Conservation (phyloP, 2,329 filamentous ascomycete genomes). For the Penicillium sp. region DNA sequence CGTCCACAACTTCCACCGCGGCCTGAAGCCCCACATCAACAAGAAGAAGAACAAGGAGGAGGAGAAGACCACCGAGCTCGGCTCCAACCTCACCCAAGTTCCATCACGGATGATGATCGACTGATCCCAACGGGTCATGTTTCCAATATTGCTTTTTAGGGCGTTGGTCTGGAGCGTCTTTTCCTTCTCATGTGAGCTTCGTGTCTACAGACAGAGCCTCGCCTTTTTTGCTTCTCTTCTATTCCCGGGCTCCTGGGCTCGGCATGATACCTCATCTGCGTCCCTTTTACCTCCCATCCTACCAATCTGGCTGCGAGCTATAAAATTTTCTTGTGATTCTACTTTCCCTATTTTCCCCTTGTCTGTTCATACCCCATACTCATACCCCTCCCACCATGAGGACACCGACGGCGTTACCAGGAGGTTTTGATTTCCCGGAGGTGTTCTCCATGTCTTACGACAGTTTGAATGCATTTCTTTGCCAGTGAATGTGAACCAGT, state of each 20-base stretch:
- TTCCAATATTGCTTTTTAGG: constrained; percentile 13
- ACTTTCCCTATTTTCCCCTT: constrained; percentile 16
- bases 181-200: constrained; percentile 32
- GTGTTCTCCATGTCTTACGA: constrained; percentile 24
- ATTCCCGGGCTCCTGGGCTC: constrained; percentile 19
- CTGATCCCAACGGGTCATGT: constrained; percentile 21
- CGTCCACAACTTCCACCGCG: constrained; percentile 86
- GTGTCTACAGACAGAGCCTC: constrained; percentile 37
- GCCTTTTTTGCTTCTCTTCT: constrained; percentile 19
- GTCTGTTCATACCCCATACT: constrained; percentile 14
- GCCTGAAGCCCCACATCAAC: constrained; percentile 82
- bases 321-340: constrained; percentile 25
- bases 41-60: constrained; percentile 56
- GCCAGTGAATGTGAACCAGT: constrained; percentile 14
- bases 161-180: constrained; percentile 19
- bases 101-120: constrained; percentile 51
- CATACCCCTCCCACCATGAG: constrained; percentile 17
- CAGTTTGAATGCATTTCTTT: constrained; percentile 18
- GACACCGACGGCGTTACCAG: constrained; percentile 24
- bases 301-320: constrained; percentile 7
- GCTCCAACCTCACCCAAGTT: constrained; percentile 37
- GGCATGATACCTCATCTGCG: constrained; percentile 34
- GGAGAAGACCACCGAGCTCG: constrained; percentile 46
- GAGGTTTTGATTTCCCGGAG: constrained; percentile 22
- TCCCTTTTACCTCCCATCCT: constrained; percentile 19